phyloP scores from a whole-genome alignment of 768 basidiomycete species.

The Phaeolepiota aurea region DNA sequence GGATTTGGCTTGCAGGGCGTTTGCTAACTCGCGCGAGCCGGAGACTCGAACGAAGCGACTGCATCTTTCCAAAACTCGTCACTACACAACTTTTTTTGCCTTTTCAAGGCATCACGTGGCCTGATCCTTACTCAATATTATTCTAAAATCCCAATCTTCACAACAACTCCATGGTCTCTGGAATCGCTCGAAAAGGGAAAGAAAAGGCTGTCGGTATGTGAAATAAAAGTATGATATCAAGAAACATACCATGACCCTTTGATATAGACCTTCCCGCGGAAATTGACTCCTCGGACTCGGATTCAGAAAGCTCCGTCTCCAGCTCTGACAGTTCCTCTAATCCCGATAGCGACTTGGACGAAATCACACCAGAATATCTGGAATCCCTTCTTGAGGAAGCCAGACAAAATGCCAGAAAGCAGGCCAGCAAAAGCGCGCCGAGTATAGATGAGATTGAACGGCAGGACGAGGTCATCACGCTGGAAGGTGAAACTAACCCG shows the following conservation, averaged over 20 bases:
- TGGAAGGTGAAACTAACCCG: conserved; percentile 30
- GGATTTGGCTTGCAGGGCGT: conserved; percentile 5
- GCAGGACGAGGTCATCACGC: conserved; percentile 37
- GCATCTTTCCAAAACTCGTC: conserved; percentile 14
- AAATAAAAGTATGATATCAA: background rate
- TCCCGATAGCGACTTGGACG: conserved; percentile 30
- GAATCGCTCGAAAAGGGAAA: conserved; percentile 32
- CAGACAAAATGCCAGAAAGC: conserved; percentile 33
- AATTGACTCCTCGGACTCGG: conserved; percentile 7
- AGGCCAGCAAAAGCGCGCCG: conserved; percentile 17
- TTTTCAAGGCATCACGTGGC: background rate
- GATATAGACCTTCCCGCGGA: background rate
- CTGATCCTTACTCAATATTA: background rate
- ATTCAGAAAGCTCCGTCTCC: conserved; percentile 28
- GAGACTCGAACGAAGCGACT: conserved; percentile 11
- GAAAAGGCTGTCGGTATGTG: conserved; percentile 29
- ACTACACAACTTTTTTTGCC: background rate
- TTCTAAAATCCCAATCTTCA: background rate
- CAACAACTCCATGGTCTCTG: conserved; percentile 9
- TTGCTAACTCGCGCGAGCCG: conserved; percentile 10
- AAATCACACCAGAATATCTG: conserved; percentile 52
- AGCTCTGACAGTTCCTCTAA: conserved; percentile 26
- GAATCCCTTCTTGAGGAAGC: conserved; percentile 59
- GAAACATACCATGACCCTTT: too few species aligned
- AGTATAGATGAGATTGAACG: conserved; percentile 12